Conservation (phyloP, 2,329 filamentous ascomycete species). For the Sporothrix protearum region DNA sequence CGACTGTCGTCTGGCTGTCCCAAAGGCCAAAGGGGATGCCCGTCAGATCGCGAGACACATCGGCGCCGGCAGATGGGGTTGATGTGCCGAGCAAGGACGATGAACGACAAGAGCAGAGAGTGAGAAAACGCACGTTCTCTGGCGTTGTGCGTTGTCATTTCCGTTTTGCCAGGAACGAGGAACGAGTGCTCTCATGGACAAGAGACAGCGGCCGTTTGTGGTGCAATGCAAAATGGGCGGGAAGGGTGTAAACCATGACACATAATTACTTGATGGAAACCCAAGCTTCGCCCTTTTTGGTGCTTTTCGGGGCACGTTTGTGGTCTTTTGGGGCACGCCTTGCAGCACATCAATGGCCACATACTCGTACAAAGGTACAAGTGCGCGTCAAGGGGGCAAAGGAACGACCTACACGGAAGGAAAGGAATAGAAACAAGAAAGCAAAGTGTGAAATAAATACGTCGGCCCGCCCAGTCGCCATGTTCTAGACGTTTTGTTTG, state of each 20-base stretch:
- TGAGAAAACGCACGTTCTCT: constrained; percentile 6
- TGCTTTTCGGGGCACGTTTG: not conserved
- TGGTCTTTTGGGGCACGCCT: constrained; percentile 6
- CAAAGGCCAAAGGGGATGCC: not conserved
- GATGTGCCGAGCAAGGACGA: not conserved
- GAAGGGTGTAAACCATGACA: constrained; percentile 30
- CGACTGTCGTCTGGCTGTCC: not conserved
- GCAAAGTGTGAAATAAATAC: constrained; percentile 8
- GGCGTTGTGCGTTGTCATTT: not conserved
- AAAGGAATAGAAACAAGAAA: not conserved
- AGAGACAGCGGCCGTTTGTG: not conserved
- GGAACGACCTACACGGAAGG: not conserved
- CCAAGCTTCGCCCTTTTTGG: constrained; percentile 12
- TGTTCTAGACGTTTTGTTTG: constrained; percentile 1
- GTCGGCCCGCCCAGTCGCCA: not conserved
- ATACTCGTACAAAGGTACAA: not conserved
- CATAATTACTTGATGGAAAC: constrained; percentile 37
- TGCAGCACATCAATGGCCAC: constrained; percentile 12
- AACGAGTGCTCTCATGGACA: not conserved
- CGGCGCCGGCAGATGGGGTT: not conserved
- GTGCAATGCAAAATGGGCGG: constrained; percentile 1
- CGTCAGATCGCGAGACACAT: not conserved
- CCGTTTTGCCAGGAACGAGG: not conserved
- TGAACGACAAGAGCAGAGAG: not conserved
- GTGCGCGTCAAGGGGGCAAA: not conserved